Base-by-base conservation (phyloP, 148 eudicot species). In the Cornus florida region DNA sequence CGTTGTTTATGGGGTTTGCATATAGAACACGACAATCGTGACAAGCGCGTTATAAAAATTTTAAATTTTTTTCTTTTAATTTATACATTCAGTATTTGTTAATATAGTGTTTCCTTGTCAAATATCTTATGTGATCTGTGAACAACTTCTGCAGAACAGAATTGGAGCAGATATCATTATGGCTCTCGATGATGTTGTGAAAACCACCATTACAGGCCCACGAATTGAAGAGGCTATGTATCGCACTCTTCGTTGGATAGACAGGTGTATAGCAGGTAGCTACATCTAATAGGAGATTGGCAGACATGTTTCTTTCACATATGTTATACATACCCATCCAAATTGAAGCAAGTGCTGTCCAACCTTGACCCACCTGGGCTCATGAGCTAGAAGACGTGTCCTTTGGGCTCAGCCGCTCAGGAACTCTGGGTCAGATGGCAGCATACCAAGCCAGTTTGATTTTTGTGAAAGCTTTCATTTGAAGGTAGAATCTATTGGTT, bases 141-240 rank as follows among this genome's bases (percentile, higher is more conserved):
- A 32, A 32, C 64, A 23, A 31, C 71, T 28, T n/a, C 60, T 80
- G 70, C 94, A 94, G 98, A 94, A 94, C 84, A 88, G 94, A 85
- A 94, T 94, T 74, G 96, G 98, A 82, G 98, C 98, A 68, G 98
- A 94, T 83, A 93, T 92, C 38, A 94, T 94, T 38, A 93, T 94
- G 98, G 98, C 97, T 69, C 94, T 94, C 39, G 98, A 94, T 74
- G 98, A 94, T 87, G 98, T 94, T 71, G 93, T 94, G 57, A 91
- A 48, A 81, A 92, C 97, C 72, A 92, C 97, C 64, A 91, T 86
- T 38, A 94, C 90, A 7, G 98, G 98, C 78, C 98, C 95, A 78
- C 87, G 98, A 71, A 88, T 94, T 81, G 92, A 94, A 84, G 98
- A 94, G 85, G 97, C 98, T 78, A 92, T 92, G 97, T 89, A 94